Conservation (phyloP, 176 grass and related monocot genomes). For the Oryza officinalis region DNA sequence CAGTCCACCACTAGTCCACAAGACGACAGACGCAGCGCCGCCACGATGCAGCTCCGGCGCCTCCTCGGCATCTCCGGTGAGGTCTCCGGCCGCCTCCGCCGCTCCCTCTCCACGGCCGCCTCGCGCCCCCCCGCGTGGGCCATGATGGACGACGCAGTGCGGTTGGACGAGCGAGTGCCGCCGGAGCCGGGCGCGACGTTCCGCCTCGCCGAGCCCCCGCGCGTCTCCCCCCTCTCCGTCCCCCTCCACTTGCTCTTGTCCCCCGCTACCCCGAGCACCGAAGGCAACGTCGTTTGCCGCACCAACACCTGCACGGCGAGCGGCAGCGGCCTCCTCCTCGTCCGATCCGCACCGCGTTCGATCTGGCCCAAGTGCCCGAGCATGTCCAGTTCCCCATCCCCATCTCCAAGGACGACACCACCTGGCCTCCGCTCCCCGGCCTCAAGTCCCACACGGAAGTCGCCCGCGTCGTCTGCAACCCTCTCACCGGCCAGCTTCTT, state of each 20-base stretch:
- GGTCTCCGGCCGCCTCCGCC: neutral
- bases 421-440: too few species aligned
- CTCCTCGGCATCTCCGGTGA: neutral
- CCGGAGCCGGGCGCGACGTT: neutral
- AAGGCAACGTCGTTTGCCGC: too few species aligned
- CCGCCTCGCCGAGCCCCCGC: neutral
- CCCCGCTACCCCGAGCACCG: too few species aligned
- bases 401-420: too few species aligned
- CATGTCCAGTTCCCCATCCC: too few species aligned
- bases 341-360: too few species aligned
- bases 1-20: too few species aligned
- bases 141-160: neutral
- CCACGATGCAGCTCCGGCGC: neutral
- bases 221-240: slow-evolving; percentile 15
- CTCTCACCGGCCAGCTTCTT: slow-evolving; percentile 25
- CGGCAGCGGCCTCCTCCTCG: too few species aligned
- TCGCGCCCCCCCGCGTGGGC: slow-evolving; percentile 11
- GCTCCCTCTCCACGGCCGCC: slow-evolving; percentile 12
- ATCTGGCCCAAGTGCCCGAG: too few species aligned
- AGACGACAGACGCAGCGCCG: too few species aligned
- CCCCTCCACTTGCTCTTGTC: neutral
- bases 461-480: slow-evolving; percentile 33
- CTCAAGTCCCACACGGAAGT: neutral
- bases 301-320: neutral
- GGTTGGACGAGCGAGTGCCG: neutral